Percentiles rank a stretch among this genome's conserved stretches.
Conservation (phyloP, 106 monocot genomes). For the Iris macrosiphon region DNA sequence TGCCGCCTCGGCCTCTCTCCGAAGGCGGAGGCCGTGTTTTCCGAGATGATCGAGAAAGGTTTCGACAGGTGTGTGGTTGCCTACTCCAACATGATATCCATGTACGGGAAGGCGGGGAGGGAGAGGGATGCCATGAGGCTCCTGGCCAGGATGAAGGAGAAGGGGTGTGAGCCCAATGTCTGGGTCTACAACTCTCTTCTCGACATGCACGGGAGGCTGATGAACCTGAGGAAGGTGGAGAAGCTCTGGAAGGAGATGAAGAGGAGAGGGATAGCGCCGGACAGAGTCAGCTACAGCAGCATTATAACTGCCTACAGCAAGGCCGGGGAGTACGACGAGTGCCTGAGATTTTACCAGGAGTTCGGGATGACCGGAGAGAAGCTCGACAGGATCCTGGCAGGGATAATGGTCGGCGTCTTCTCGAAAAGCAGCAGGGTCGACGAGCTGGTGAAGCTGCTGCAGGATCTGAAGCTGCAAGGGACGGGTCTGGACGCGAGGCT, state of each 20-base stretch:
- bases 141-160: constrained; percentile 78
- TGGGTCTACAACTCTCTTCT: constrained; percentile 81
- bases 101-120: constrained; percentile 61
- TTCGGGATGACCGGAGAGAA: constrained; percentile 42
- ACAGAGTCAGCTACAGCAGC: constrained; percentile 69
- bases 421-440: constrained; percentile 49
- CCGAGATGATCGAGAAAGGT: constrained; percentile 64
- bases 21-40: constrained; percentile 50
- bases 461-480: constrained; percentile 41
- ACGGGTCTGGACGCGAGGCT: constrained; percentile 49
- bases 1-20: constrained; percentile 41
- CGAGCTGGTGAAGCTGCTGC: constrained; percentile 54
- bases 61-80: constrained; percentile 73
- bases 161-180: constrained; percentile 66
- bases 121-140: constrained; percentile 69
- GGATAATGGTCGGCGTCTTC: constrained; percentile 83
- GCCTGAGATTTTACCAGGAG: constrained; percentile 53
- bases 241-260: constrained; percentile 93
- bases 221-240: constrained; percentile 52
- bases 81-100: constrained; percentile 75
- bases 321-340: constrained; percentile 44
- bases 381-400: constrained; percentile 56
- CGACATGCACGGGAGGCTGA: constrained; percentile 53
- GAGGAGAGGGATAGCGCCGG: constrained; percentile 39
- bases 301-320: constrained; percentile 54